These are phyloP conservation scores for Gaultheria prostrata DNA, from an alignment of 148 eudicot genomes.

Conservation along the genomic window DNA sequence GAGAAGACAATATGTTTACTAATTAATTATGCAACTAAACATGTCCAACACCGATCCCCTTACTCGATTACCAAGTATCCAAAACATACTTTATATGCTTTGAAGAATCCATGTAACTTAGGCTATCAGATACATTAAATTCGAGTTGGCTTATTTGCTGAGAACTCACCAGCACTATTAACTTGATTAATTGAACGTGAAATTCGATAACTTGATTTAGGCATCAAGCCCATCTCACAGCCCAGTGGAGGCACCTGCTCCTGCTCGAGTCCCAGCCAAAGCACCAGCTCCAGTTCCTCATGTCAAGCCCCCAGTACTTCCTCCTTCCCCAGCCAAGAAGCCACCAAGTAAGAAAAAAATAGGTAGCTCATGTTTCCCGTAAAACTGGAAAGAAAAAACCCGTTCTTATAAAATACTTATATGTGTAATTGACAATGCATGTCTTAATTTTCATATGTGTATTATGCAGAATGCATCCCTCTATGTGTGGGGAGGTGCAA, in stretches of 20 bases:
- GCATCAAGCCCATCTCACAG: neutral
- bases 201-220: slow-evolving; percentile 7
- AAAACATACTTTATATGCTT: neutral
- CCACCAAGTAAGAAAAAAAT: slow-evolving; percentile 44
- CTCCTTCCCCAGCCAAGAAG: slow-evolving; percentile 22
- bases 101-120: neutral
- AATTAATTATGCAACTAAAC: too few relatives aligned
- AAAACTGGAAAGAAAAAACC: neutral
- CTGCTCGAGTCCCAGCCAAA: slow-evolving; percentile 19
- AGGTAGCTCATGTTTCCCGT: slow-evolving; percentile 29
- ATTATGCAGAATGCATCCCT: slow-evolving; percentile 50
- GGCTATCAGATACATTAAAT: too few relatives aligned
- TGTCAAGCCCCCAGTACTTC: slow-evolving; percentile 17
- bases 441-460: neutral
- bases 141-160: too few relatives aligned
- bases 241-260: slow-evolving; percentile 21
- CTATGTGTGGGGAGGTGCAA: slow-evolving; percentile 54
- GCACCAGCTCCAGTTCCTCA: slow-evolving; percentile 24
- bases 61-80: neutral
- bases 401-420: neutral
- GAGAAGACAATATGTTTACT: too few relatives aligned
- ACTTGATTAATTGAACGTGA: neutral
- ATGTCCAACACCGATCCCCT: too few relatives aligned
- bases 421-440: neutral
- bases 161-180: neutral